phyloP scores from a whole-genome alignment of 108 stramenopile genomes.

The Pseudonitzschia multistriata region DNA sequence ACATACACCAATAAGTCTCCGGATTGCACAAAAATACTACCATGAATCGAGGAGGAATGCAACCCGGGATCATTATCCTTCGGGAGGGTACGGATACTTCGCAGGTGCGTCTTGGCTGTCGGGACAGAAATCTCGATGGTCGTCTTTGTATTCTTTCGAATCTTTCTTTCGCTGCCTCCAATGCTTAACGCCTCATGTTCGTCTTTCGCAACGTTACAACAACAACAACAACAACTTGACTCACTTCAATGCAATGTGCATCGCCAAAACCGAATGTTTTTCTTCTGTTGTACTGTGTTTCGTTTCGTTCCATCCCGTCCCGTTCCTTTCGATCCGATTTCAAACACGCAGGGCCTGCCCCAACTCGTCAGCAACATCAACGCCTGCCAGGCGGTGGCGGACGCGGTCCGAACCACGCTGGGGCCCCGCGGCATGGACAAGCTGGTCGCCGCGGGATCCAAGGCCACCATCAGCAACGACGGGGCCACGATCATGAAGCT shows the following conservation, averaged over 20 bases:
- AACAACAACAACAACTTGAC: background rate
- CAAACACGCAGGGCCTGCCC: slow-evolving; percentile 82
- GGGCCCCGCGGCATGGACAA: slow-evolving; percentile 99
- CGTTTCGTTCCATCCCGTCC: background rate
- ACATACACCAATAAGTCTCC: no score
- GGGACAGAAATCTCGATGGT: background rate
- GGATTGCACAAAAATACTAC: background rate
- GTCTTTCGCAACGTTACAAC: background rate
- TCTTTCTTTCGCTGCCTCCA: no score
- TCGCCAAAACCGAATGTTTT: background rate
- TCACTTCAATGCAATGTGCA: background rate
- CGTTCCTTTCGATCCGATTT: background rate
- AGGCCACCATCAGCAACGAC: slow-evolving; percentile 96
- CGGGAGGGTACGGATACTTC: slow-evolving; percentile 98
- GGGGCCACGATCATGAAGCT: slow-evolving; percentile 98
- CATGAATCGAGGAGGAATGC: slow-evolving; percentile 48
- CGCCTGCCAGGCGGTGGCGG: slow-evolving; percentile 97
- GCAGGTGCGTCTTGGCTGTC: slow-evolving; percentile 51
- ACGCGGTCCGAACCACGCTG: slow-evolving; percentile 94
- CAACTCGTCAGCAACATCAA: slow-evolving; percentile 99
- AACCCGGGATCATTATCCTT: slow-evolving; percentile 96
- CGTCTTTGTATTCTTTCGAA: slow-evolving; percentile 1
- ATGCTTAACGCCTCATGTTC: background rate
- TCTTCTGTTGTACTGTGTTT: background rate
- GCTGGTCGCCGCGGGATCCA: slow-evolving; percentile 82